A percentile compares a stretch with the other conserved stretches of the same genome.
These are phyloP conservation scores for Lentinula sp. DNA, from an alignment of 768 basidiomycete species.

Conservation along the genomic window DNA sequence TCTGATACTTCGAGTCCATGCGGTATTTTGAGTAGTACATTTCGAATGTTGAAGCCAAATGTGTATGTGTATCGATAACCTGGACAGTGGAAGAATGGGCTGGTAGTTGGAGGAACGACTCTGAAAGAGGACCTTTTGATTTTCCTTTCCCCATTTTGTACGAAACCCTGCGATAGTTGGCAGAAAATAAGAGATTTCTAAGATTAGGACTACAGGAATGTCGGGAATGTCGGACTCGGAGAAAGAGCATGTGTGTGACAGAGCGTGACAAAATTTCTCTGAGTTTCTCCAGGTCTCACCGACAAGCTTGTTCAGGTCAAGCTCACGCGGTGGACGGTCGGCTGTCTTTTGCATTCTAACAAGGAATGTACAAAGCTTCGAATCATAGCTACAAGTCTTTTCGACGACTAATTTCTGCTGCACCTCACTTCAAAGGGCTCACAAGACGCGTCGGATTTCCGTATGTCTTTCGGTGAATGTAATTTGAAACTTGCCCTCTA, in stretches of 20 bases:
- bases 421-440: background rate
- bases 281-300: background rate
- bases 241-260: background rate
- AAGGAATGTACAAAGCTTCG: background rate
- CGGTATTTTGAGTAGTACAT: slow-evolving; percentile 60
- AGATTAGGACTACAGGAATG: background rate
- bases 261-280: background rate
- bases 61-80: slow-evolving; percentile 83
- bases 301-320: background rate
- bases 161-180: background rate
- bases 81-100: slow-evolving; percentile 26
- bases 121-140: background rate
- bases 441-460: background rate
- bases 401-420: background rate
- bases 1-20: slow-evolving; percentile 29
- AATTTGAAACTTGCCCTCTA: background rate
- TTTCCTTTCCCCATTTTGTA: background rate
- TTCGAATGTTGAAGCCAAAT: slow-evolving; percentile 69
- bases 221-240: background rate
- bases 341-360: background rate
- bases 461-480: background rate
- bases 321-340: background rate
- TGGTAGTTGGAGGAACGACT: slow-evolving; percentile 15
- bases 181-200: background rate
- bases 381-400: background rate